Evolutionary conservation across 805 yeast genomes (phyloP), one percentile per base, ranked within the genome.

Genomic region (Ogataea saltuana): DNA sequence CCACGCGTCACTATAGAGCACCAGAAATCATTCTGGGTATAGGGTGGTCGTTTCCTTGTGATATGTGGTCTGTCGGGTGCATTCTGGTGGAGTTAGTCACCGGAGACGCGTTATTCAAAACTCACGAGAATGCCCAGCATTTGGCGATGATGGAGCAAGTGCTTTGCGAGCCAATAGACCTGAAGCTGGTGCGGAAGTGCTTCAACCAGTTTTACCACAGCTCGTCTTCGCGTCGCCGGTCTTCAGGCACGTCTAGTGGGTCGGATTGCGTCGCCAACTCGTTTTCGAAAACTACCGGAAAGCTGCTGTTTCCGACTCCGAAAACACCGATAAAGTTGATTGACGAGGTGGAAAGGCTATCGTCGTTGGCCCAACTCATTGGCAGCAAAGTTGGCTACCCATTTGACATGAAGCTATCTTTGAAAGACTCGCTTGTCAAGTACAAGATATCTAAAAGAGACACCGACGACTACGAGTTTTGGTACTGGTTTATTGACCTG

Each of bases 21-120:
- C 99, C 99, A 0, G 99, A 93, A 62, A 89, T 93, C 50, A 88
- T 91, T 1, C 67, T 93, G 22, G 97, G 97, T 1, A 74, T 79
- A n/a, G 97, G 97, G 15, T 93, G 99, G 98, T 85, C 96, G 6
- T 89, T 77, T 55, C 95, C 97, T 1, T 91, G 98, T 63, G 99
- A 93, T 63, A 71, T 91, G 69, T 93, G 99, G 99, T 87, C 96
- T 1, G 74, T 93, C 33, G 99, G 97, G 1, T 91, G 98, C 63
- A 88, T 93, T 12, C 67, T 93, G 26, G 90, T 88, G 8, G 99
- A 93, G 66, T 67, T 93, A 38, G 82, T 87, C 28, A 88, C 95
- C 15, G 99, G 99, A 20, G 96, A 88, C 58, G 96, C 97, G 1
- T 68, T 93, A 18, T 93, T 91, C 65, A 89, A 88, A 53, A 93